These are phyloP conservation scores for Delonix regia DNA, from an alignment of 306 rosid genomes.

Conservation along the genomic window DNA sequence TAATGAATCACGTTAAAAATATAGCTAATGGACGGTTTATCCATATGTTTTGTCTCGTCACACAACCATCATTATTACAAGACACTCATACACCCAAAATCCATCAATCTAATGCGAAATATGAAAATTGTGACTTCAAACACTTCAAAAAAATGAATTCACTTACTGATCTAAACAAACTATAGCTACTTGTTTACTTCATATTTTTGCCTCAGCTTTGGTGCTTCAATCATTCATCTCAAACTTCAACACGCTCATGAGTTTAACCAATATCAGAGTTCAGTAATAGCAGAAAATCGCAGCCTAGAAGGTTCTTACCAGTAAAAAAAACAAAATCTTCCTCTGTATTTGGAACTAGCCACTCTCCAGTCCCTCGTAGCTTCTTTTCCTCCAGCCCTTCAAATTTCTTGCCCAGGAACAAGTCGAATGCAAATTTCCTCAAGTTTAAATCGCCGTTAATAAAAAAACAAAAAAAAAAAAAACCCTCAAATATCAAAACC, in stretches of 20 bases:
- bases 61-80: no score
- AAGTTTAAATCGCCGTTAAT: constrained; percentile 51
- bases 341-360: constrained; percentile 59
- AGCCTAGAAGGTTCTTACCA: constrained; percentile 38
- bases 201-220: neutral
- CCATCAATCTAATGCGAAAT: no score
- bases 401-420: constrained; percentile 48
- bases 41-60: no score
- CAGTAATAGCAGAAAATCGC: neutral
- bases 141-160: no score
- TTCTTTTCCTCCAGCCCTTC: constrained; percentile 72
- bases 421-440: constrained; percentile 52
- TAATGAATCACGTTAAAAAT: no score
- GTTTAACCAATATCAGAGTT: neutral
- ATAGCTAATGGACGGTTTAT: no score
- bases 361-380: constrained; percentile 77
- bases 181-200: neutral
- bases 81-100: no score
- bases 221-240: neutral
- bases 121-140: no score
- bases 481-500: neutral
- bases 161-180: neutral
- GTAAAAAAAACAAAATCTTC: constrained; percentile 47
- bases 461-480: neutral
- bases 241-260: neutral